Conservation (phyloP, 139 green algal genomes). For the Volvox africanus region DNA sequence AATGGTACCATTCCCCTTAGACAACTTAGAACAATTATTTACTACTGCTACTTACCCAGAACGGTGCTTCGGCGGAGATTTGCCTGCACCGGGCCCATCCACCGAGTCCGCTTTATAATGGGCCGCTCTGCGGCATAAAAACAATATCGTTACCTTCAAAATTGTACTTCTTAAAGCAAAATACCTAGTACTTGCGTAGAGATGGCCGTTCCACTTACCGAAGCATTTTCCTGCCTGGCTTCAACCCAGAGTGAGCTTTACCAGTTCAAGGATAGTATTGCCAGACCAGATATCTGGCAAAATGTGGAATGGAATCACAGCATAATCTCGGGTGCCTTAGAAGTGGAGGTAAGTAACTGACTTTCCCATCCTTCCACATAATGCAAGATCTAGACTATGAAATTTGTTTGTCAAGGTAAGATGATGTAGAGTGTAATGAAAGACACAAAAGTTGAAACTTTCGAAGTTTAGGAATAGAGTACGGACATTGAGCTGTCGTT, state of each 20-base stretch:
- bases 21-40: neutral
- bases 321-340: neutral
- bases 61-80: conserved; percentile 20
- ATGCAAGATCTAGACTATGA: neutral
- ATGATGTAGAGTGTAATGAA: too few species aligned
- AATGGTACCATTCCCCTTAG: neutral
- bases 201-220: neutral
- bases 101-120: conserved; percentile 26
- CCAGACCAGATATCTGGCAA: too few species aligned
- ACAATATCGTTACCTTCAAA: neutral
- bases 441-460: too few species aligned
- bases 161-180: neutral
- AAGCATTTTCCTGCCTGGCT: neutral
- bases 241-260: neutral
- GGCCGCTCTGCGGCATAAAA: neutral
- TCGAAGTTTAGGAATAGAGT: too few species aligned
- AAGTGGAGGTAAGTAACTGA: conserved; percentile 10
- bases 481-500: too few species aligned
- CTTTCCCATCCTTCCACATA: neutral
- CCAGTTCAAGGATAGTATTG: neutral
- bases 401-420: too few species aligned
- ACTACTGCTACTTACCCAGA: conserved; percentile 12
- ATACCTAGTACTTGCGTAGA: neutral
- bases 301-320: neutral
- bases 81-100: neutral